Conservation (phyloP, 495 filamentous ascomycete species). For the Cairneyella variabilis region DNA sequence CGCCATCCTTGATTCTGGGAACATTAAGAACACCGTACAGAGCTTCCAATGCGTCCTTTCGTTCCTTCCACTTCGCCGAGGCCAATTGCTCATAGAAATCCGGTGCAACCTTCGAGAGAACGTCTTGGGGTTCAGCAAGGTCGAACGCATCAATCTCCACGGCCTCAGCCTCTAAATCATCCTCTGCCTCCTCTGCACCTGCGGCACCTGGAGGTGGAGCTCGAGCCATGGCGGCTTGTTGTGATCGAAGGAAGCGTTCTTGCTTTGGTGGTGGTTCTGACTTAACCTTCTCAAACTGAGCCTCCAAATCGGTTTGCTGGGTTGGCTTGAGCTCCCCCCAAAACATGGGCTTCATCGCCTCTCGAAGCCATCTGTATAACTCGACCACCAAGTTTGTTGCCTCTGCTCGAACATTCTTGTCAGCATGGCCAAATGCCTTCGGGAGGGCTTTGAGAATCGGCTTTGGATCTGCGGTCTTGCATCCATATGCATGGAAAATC, state of each 20-base stretch:
- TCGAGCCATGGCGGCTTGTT: conserved; percentile 75
- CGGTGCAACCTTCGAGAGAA: conserved; percentile 76
- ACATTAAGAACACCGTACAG: conserved; percentile 74
- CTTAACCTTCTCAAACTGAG: conserved; percentile 89
- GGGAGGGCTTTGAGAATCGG: conserved; percentile 87
- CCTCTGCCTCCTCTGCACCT: conserved; percentile 54
- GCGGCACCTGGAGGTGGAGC: conserved; percentile 55
- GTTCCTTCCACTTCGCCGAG: conserved; percentile 97
- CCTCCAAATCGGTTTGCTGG: conserved; percentile 91
- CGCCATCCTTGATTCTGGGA: conserved; percentile 86
- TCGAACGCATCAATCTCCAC: conserved; percentile 80
- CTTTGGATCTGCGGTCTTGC: conserved; percentile 95
- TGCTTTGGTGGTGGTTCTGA: conserved; percentile 85
- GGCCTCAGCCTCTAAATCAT: conserved; percentile 65
- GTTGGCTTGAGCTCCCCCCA: conserved; percentile 95
- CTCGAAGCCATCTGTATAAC: conserved; percentile 93
- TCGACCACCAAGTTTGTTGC: conserved; percentile 89
- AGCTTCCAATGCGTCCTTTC: conserved; percentile 90
- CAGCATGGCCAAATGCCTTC: conserved; percentile 90
- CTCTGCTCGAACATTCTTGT: conserved; percentile 97
- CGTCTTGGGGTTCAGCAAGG: conserved; percentile 85
- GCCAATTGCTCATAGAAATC: conserved; percentile 76
- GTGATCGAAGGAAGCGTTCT: conserved; percentile 80
- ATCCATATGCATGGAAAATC: conserved; percentile 90
- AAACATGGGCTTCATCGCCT: conserved; percentile 97